These are phyloP conservation scores for Piloderma croceum DNA, from an alignment of 768 basidiomycete genomes.

Conservation along the genomic window DNA sequence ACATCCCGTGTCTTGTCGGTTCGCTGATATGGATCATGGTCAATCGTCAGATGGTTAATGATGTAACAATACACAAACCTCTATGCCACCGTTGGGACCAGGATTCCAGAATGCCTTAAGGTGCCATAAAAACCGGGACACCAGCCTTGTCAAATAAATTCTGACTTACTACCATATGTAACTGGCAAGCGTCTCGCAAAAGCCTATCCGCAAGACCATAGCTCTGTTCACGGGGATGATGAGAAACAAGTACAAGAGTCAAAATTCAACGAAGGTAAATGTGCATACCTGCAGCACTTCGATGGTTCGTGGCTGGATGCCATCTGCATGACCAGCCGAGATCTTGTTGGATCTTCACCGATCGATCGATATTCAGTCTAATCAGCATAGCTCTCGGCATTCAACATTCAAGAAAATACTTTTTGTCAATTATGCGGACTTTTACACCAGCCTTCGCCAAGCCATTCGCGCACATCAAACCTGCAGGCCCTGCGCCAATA, in stretches of 20 bases:
- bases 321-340: slow-evolving; percentile 53
- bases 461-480: slow-evolving; percentile 67
- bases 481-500: slow-evolving; percentile 54
- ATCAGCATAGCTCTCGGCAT: neutral
- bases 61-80: slow-evolving; percentile 33
- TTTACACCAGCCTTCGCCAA: slow-evolving; percentile 52
- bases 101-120: slow-evolving; percentile 82
- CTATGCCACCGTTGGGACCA: slow-evolving; percentile 50
- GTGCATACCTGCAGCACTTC: slow-evolving; percentile 47
- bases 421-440: slow-evolving; percentile 56
- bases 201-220: slow-evolving; percentile 69
- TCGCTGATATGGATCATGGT: slow-evolving; percentile 35
- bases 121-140: too few relatives aligned
- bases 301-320: slow-evolving; percentile 50
- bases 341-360: slow-evolving; percentile 45
- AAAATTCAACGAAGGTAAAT: neutral
- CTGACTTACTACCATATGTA: slow-evolving; percentile 60
- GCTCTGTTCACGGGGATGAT: slow-evolving; percentile 40
- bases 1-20: slow-evolving; percentile 60
- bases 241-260: neutral
- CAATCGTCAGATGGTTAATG: neutral
- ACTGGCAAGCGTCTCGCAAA: slow-evolving; percentile 57
- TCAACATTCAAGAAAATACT: slow-evolving; percentile 27
- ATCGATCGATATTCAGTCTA: neutral
- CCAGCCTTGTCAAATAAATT: neutral